A percentile compares a stretch with the other conserved stretches of the same genome.
phyloP scores from a whole-genome alignment of 2,329 filamentous ascomycete genomes.

The Bertia moriformis region DNA sequence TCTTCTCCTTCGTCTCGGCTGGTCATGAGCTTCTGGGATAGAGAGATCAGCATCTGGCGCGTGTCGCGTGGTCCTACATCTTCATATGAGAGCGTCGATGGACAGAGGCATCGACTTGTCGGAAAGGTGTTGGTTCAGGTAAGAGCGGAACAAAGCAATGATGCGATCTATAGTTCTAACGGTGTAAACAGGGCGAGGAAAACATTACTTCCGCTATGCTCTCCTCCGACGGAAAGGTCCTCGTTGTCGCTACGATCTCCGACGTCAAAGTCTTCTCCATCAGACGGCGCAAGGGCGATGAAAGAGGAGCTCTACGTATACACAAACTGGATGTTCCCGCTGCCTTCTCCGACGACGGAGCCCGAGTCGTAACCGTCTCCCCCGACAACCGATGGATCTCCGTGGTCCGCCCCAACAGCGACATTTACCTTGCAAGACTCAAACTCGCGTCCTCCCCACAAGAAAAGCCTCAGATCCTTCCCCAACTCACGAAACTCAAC shows the following conservation, averaged over 20 bases:
- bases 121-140: constrained; percentile 7
- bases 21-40: constrained; percentile 57
- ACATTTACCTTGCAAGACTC: constrained; percentile 25
- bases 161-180: constrained; percentile 29
- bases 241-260: constrained; percentile 40
- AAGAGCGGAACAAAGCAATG: constrained; percentile 14
- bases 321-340: constrained; percentile 40
- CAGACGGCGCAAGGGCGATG: constrained; percentile 24
- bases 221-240: constrained; percentile 36
- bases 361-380: constrained; percentile 36
- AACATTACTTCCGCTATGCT: constrained; percentile 45
- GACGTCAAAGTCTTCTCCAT: constrained; percentile 48
- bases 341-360: constrained; percentile 32
- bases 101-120: background rate
- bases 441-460: background rate
- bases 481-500: background rate
- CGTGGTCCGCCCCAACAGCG: constrained; percentile 29
- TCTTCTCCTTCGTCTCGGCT: constrained; percentile 43
- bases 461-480: background rate
- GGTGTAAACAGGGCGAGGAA: constrained; percentile 36
- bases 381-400: constrained; percentile 38
- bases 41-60: constrained; percentile 49
- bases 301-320: constrained; percentile 35
- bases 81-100: background rate
- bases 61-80: background rate